phyloP scores from a whole-genome alignment of 495 filamentous ascomycete genomes.

The Baudoinia panamericana region DNA sequence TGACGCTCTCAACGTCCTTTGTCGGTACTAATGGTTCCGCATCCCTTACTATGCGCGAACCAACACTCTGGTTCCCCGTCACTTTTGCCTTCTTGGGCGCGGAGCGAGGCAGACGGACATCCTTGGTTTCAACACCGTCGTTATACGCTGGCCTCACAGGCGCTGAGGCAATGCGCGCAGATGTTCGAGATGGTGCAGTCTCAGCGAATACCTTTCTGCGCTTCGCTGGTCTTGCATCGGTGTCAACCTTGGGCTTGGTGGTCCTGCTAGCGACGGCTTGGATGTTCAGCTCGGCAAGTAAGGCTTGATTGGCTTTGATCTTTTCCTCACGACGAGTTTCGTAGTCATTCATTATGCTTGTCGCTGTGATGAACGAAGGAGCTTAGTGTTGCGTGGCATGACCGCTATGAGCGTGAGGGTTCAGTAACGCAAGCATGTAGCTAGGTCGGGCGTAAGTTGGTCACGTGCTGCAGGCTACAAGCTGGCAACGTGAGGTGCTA shows the following conservation, averaged over 20 bases:
- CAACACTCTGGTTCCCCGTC: neutral
- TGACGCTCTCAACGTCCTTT: constrained; percentile 26
- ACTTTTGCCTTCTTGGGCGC: constrained; percentile 1
- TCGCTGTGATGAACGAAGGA: too few species aligned
- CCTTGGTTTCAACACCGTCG: constrained; percentile 15
- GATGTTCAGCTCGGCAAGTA: constrained; percentile 33
- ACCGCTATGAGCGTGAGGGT: too few species aligned
- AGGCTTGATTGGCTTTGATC: constrained; percentile 40
- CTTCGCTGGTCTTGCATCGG: constrained; percentile 14
- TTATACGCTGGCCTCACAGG: constrained; percentile 21
- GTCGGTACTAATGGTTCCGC: constrained; percentile 12
- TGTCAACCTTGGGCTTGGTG: constrained; percentile 5
- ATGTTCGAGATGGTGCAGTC: constrained; percentile 24
- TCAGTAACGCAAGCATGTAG: too few species aligned
- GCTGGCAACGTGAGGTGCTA: too few species aligned
- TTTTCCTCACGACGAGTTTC: constrained; percentile 43
- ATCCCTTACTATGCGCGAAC: neutral
- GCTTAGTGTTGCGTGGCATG: too few species aligned
- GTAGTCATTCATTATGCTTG: constrained; percentile 36
- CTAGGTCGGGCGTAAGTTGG: too few species aligned
- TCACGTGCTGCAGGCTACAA: too few species aligned
- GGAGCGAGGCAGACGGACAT: constrained; percentile 3
- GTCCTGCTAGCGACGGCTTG: constrained; percentile 25
- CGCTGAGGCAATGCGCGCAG: constrained; percentile 28
- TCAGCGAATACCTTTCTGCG: constrained; percentile 20